Base-by-base conservation (phyloP, 495 filamentous ascomycete species). In the Hypoxylon perforatum region DNA sequence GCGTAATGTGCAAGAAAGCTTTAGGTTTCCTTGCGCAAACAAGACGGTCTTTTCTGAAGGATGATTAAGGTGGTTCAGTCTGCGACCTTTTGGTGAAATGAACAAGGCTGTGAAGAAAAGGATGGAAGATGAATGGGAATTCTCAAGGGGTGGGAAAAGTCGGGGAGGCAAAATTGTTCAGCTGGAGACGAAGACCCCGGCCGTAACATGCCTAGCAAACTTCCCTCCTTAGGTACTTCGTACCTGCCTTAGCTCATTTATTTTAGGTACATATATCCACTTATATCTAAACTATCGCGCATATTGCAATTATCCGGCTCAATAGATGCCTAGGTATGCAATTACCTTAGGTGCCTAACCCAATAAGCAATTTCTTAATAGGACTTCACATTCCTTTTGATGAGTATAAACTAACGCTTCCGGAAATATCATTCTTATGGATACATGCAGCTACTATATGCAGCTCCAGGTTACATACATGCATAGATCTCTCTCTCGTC, bases 111-210 rank as follows among this genome's bases (percentile, higher is more conserved):
- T 52, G 46, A 25, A 52, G 53, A 50, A 62, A 63, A 68, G 60
- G 48, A 68, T 61, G 38, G 55, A 46, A 71, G 45, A 42, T 41
- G 55, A 58, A 63, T 15, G 50, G 38, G 47, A 63, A 66, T 44
- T 49, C 50, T 56, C 50, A 56, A 66, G 57, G 62, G 61, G 58
- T 30, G 35, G 22, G 42, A 62, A 54, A 69, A 69, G 69, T 19
- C 59, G 69, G 71, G 69, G 71, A 67, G 56, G 66, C 61, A 69
- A 69, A 69, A 64, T 69, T 69, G 56, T 69, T 69, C 61, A 69
- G 66, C 66, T 64, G 45, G 51, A 41, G 33, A 64, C 18, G 56
- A 47, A 58, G 28, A 45, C 47, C 51, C n/a, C n/a, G n/a, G n/a
- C n/a, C n/a, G n/a, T n/a, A n/a, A n/a, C n/a, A n/a, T n/a, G n/a